A percentile compares a stretch with the other conserved stretches of the same genome.
These are phyloP conservation scores for Colletotrichum eremochloae DNA, from an alignment of 2,329 filamentous ascomycete genomes.

Conservation along the genomic window DNA sequence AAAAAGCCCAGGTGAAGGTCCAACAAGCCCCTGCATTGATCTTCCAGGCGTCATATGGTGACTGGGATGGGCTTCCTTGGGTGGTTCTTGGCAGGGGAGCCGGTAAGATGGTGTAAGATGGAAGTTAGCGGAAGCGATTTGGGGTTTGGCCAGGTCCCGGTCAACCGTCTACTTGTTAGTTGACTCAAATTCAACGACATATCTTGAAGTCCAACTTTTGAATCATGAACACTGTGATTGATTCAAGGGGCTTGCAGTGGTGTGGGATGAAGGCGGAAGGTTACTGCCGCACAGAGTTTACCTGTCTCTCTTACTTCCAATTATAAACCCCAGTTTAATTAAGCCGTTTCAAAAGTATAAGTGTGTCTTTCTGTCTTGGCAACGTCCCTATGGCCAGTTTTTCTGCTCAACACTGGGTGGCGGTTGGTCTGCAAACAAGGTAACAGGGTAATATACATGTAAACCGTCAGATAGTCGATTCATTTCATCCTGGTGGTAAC, in stretches of 20 bases:
- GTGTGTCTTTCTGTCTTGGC: neutral
- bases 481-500: neutral
- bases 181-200: slow-evolving; percentile 23
- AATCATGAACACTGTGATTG: neutral
- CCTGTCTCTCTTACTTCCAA: too few relatives aligned
- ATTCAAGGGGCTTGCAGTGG: neutral
- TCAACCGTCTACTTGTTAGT: neutral
- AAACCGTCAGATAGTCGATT: neutral
- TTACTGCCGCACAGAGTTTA: too few relatives aligned
- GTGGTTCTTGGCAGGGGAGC: neutral
- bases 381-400: neutral
- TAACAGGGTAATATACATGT: neutral
- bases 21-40: neutral
- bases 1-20: neutral
- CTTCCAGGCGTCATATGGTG: neutral
- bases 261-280: neutral
- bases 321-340: neutral
- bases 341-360: too few relatives aligned
- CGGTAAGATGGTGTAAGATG: neutral
- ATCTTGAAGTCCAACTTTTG: neutral
- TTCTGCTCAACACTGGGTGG: neutral
- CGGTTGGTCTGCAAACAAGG: too few relatives aligned
- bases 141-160: neutral
- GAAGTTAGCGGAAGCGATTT: neutral
- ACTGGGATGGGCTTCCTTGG: neutral